Evolutionary conservation across 1,284 basidiomycete genomes (phyloP), one percentile per base, ranked within the genome.

Genomic region (Megacollybia platyphylla): DNA sequence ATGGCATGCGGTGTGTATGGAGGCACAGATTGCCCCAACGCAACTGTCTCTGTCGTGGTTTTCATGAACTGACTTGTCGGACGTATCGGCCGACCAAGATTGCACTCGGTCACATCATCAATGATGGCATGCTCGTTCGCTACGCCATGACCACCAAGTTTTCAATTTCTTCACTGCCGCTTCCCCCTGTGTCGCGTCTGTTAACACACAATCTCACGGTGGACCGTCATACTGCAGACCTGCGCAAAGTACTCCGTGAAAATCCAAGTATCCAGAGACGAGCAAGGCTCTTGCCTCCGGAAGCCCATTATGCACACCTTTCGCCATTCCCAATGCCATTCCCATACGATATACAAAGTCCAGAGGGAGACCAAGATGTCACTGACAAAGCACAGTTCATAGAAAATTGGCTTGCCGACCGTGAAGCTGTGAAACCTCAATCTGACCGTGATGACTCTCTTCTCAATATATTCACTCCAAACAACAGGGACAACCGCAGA

Each of bases 1-100:
- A 97, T 91, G 31, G 96, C 96, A 56, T 98, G 96, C 4, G 82
- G 73, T 0, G 79, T 83, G 54, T 73, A 69, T 0, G 79, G 71
- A 17, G 83, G 82, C 1, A 86, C 68, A 2, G 76, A 49, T 17
- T 62, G 57, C 2, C 83, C 82, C 10, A 84, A 53, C 2, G 70
- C 53, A 13, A 65, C 53, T 34, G 2, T 34, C 4, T 34, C 31
- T 24, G 20, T 24, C 4, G 20, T 24, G 20, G 20, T 24, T 24
- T 3, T 24, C 20, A 24, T 24, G 20, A 15, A 24, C 20, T 24
- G 20, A 24, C 20, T 3, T 24, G 5, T 24, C 20, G 20, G 20
- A 24, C 20, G 5, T 5, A 24, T 24, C 20, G 20, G 20, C 20
- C 20, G 20, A 24, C 5, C 5, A 24, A 4, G 5, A 24, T 3